Conservation (phyloP, 306 rosid species). For the Acacia melanoxylon region DNA sequence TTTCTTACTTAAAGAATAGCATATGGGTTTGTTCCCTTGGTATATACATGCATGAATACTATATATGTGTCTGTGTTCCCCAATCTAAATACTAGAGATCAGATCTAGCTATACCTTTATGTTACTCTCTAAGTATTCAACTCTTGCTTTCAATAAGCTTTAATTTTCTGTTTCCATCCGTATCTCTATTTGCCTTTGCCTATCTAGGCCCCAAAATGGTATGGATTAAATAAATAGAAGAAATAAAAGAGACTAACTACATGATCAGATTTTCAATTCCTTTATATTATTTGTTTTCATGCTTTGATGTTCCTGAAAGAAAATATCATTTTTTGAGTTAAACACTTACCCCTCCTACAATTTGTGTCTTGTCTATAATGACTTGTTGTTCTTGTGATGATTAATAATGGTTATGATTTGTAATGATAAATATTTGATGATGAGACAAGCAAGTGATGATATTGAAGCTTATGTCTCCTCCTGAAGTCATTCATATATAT, state of each 20-base stretch:
- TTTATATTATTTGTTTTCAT: not conserved
- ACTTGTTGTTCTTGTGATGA: not conserved
- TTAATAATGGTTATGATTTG: not conserved
- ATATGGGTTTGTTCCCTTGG: conserved; percentile 34
- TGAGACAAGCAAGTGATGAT: not conserved
- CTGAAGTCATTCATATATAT: not conserved
- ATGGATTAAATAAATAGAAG: not conserved
- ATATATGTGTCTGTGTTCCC: conserved; percentile 27
- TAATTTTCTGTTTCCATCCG: not conserved
- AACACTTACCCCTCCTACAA: not conserved
- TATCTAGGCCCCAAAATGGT: not conserved
- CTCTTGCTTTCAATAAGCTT: not conserved
- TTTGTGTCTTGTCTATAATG: not conserved
- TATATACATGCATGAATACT: not conserved
- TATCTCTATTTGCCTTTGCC: not conserved
- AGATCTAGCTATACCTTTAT: conserved; percentile 16
- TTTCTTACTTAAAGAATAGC: conserved; percentile 30
- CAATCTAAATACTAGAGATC: conserved; percentile 23
- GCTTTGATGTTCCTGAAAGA: not conserved
- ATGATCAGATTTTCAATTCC: not conserved
- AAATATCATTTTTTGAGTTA: not conserved
- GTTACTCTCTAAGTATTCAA: not conserved
- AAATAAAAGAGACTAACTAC: not conserved
- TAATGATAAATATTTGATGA: not conserved
- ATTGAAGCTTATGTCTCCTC: not conserved